phyloP scores from a whole-genome alignment of 805 yeast species.

The Candida xiaguanensis region DNA sequence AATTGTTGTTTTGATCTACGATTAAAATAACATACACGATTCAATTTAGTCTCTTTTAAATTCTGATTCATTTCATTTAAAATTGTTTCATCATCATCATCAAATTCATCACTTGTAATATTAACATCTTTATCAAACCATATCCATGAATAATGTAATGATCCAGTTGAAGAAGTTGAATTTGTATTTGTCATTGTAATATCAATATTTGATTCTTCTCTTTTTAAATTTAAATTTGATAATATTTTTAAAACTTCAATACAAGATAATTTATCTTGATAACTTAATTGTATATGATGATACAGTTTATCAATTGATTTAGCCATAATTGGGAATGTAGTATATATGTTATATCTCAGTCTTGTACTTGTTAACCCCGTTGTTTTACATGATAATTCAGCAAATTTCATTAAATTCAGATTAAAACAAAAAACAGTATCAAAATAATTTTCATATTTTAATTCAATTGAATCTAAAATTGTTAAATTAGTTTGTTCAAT shows the following conservation, averaged over 20 bases:
- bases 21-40: constrained; percentile 8
- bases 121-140: constrained; percentile 29
- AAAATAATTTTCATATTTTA: constrained; percentile 7
- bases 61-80: constrained; percentile 12
- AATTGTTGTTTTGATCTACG: constrained; percentile 3
- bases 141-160: constrained; percentile 23
- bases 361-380: constrained; percentile 27
- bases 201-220: not conserved
- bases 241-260: constrained; percentile 17
- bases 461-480: constrained; percentile 13
- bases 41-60: not conserved
- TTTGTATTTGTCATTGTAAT: not conserved
- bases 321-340: constrained; percentile 16
- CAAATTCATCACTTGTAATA: constrained; percentile 15
- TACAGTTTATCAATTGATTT: constrained; percentile 17
- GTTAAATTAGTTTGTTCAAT: constrained; percentile 13
- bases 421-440: constrained; percentile 16
- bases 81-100: constrained; percentile 14
- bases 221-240: constrained; percentile 11
- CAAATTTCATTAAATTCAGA: constrained; percentile 16
- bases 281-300: constrained; percentile 16
- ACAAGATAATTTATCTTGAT: constrained; percentile 17
- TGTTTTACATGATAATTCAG: constrained; percentile 16
- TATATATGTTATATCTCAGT: constrained; percentile 19
- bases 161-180: not conserved